Base-by-base conservation (phyloP, 2,329 filamentous ascomycete genomes). In the Microcera coccophila region DNA sequence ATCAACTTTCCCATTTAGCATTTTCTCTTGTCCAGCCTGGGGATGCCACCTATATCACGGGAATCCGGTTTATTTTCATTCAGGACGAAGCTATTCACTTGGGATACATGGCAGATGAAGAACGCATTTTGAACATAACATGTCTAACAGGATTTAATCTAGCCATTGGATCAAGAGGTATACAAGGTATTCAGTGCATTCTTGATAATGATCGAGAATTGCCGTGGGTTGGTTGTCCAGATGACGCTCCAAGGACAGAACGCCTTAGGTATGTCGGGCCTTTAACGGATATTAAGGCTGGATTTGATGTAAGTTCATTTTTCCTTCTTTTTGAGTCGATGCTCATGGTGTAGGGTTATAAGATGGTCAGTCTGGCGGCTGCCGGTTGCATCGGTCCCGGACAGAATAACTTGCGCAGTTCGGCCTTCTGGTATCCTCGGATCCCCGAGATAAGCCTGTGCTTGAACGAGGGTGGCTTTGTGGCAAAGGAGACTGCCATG, bases 301-400 rank as follows among this genome's bases (percentile, higher is more conserved):
- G n/a, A 31, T 48, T 48, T 14, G 45, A 48, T 41, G 45, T 48
- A 36, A 44, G 45, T 19, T 46, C 39, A 16, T 38, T 38, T 34
- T 16, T 33, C 9, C 10, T n/a, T n/a, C n/a, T 11, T 10, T 28
- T 8, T 28, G 12, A 40, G 16, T 47, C 26, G 19, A n/a, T 35
- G 5, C 39, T 46, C 39, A 42, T 39, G 37, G 21, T n/a, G 19
- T 38, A 47, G 44, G 44, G 44, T 10, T 47, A 40, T 34, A 47
- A 47, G 20, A 32, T 47, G 36, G 40, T 44, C 33, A 47, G 41
- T 29, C 40, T 47, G 5, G 36, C 44, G 37, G 38, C 36, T 22
- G 40, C n/a, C 31, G 26, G 41, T 37, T 26, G 41, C 7, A 18
- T 34, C 20, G 12, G 21, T 34, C 41, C 40, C 2, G 41, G 4